Evolutionary conservation across 305 asterid species (phyloP), one percentile per base, ranked within the genome.

Genomic region (Fraxinus ornus): DNA sequence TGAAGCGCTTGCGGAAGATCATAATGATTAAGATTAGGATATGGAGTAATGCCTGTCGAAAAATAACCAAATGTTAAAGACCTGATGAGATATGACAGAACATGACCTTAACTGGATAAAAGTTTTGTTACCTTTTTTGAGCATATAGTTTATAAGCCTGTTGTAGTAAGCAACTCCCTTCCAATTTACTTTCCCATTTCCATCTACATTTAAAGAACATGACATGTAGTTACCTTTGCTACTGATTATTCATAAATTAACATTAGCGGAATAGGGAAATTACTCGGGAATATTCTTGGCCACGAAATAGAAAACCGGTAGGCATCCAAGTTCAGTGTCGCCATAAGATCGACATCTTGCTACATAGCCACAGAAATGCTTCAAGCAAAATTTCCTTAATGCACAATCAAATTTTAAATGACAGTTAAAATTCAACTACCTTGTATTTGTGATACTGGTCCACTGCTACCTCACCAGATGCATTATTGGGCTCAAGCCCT

Each of bases 1-100:
- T 96, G 89, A 39, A 96, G 98, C 0, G 94, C 94, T 92, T 90
- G 95, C 22, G 99, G 98, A 86, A 96, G 97, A 88, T 96, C 99
- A 26, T 93, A 96, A 88, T 96, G 99, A 84, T 93, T 92, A 22
- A 96, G 94, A 88, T 91, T 94, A 17, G 97, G 97, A 85, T 92
- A 94, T 2, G 99, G 98, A 1, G 94, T 90, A 72, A 96, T 95
- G 44, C 99, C 99, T 95, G 86, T 77, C 86, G 76, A 81, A 85
- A 71, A 32, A 2, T 26, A 15, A 81, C 26, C 15, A 10, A n/a
- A 37, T 36, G 35, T 83, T 44, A 52, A n/a, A 52, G 64, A 52
- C 24, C 19, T 5, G 64, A 52, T 52, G 64, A 17, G 64, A 4
- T 52, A 52, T 52, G 36, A 60, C 30, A 21, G 30, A 60, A 7